A percentile compares a stretch with the other conserved stretches of the same genome.
Conservation (phyloP, 208 protist species). For the Acanthamoeba castellanii region DNA sequence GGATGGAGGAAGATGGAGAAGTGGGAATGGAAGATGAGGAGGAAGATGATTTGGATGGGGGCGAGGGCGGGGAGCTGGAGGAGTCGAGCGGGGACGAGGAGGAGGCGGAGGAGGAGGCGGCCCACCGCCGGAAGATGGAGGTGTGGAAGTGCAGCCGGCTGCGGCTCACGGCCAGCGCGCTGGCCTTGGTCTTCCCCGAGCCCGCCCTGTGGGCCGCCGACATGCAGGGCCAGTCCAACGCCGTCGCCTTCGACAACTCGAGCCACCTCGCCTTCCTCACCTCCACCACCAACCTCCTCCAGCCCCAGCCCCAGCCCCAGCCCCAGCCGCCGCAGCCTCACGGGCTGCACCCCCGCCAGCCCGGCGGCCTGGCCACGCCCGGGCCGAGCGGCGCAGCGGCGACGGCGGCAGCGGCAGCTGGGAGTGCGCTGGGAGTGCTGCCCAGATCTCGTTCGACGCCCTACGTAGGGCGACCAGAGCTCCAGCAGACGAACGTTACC, state of each 20-base stretch:
- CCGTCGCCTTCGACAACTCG: conserved; percentile 54
- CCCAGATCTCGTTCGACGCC: background rate
- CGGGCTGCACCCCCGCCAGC: background rate
- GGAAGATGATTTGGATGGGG: background rate
- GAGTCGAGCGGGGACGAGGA: conserved; percentile 29
- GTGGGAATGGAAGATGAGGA: background rate
- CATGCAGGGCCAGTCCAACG: conserved; percentile 28
- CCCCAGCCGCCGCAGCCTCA: background rate
- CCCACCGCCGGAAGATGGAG: background rate
- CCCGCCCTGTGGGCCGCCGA: conserved; percentile 47
- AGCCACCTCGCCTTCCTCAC: conserved; percentile 67
- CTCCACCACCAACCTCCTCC: conserved; percentile 60
- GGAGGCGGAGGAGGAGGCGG: background rate
- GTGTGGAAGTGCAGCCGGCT: conserved; percentile 63
- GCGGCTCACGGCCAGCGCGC: conserved; percentile 2
- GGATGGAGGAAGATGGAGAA: background rate
- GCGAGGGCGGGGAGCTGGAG: conserved; percentile 1
- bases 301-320: background rate
- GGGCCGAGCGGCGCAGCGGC: background rate
- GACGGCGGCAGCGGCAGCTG: background rate
- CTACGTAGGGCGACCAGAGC: background rate
- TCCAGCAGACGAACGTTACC: too few species aligned
- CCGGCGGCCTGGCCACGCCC: background rate
- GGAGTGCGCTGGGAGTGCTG: background rate
- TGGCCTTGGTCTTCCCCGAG: conserved; percentile 30